Percentiles rank a stretch among this genome's conserved stretches.
Conservation (phyloP, 1,139 yeast species). For the Magnusiomyces suaveolens region DNA sequence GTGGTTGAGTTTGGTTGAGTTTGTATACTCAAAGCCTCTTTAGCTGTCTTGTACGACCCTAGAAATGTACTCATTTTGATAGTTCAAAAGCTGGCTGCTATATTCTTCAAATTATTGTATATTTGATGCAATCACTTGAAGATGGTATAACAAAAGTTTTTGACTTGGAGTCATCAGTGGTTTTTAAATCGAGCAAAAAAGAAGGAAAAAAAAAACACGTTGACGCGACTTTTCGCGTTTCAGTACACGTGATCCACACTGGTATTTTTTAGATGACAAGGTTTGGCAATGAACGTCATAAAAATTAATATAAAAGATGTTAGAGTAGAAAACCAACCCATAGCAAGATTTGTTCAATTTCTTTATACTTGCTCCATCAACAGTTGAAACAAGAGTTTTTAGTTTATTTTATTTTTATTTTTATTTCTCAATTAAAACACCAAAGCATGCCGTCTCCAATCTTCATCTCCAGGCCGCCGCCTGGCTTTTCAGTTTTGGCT, state of each 20-base stretch:
- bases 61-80: background rate
- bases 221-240: background rate
- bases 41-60: background rate
- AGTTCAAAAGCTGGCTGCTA: background rate
- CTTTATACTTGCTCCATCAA: no score
- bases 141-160: background rate
- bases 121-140: background rate
- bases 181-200: no score
- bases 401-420: background rate
- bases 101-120: background rate
- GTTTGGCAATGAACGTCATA: background rate
- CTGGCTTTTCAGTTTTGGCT: slow-evolving; percentile 40
- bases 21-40: background rate
- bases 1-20: background rate
- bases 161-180: background rate
- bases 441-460: slow-evolving; percentile 41
- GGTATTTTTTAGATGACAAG: background rate
- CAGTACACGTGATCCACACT: background rate
- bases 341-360: no score
- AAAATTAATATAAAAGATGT: no score
- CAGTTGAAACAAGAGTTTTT: no score
- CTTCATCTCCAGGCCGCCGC: slow-evolving; percentile 42
- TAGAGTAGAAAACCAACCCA: no score
- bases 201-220: background rate
- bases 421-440: background rate